These are phyloP conservation scores for Crithidia fasciculata DNA, from an alignment of 208 protist genomes.

Conservation along the genomic window DNA sequence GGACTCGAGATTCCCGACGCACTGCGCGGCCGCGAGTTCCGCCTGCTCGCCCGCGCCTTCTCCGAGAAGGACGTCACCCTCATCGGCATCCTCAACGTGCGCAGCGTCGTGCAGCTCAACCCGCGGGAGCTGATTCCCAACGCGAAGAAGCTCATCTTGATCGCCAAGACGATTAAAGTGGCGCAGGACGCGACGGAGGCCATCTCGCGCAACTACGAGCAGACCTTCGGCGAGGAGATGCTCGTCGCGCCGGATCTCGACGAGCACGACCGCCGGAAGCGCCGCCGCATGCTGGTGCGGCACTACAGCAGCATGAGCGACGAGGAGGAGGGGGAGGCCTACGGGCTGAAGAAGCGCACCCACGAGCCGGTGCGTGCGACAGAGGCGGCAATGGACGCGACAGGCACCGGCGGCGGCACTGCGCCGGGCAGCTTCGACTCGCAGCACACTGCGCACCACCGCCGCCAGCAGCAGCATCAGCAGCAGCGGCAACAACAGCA, in stretches of 20 bases:
- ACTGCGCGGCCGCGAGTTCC: slow-evolving; percentile 65
- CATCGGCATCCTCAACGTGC: slow-evolving; percentile 66
- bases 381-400: not conserved
- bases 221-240: slow-evolving; percentile 64
- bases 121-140: slow-evolving; percentile 55
- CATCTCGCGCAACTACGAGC: slow-evolving; percentile 50
- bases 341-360: not conserved
- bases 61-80: slow-evolving; percentile 69
- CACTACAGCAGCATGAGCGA: slow-evolving; percentile 8
- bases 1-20: slow-evolving; percentile 59
- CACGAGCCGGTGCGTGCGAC: slow-evolving; percentile 6
- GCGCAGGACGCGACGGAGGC: slow-evolving; percentile 48
- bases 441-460: not conserved
- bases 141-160: slow-evolving; percentile 68
- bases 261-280: slow-evolving; percentile 32
- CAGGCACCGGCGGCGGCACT: not conserved
- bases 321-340: slow-evolving; percentile 11
- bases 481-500: not conserved
- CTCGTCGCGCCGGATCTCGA: slow-evolving; percentile 52
- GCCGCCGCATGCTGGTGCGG: slow-evolving; percentile 11
- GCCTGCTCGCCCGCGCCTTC: slow-evolving; percentile 56
- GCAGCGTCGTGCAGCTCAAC: slow-evolving; percentile 72
- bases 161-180: slow-evolving; percentile 59
- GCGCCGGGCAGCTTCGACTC: slow-evolving; percentile 9
- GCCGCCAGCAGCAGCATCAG: not conserved